Evolutionary conservation across 257 asterid species (phyloP), one percentile per base, ranked within the genome.

Genomic region (Oldenlandia corymbosa): DNA sequence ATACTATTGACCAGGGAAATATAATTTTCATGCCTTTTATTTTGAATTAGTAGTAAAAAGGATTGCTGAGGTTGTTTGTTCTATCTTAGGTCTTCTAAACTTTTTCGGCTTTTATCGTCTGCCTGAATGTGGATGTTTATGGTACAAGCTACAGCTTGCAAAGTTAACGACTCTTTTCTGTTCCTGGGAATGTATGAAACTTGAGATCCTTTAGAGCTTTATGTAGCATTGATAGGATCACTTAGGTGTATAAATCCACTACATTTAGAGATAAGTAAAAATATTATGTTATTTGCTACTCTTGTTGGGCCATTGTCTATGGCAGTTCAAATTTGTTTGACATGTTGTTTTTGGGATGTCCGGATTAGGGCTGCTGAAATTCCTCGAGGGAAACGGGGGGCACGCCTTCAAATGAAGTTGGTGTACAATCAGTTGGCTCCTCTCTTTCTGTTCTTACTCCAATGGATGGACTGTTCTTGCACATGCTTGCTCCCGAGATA

Each of bases 401-500:
- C 84, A 13, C 84, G 80, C 26, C 76, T 90, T 62, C 97, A 84
- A 52, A 90, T 90, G 97, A 88, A 88, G 63, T 62, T 90, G 79
- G 93, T 83, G 58, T 85, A 79, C 82, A 88, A 79, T 76, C 82
- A 81, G 55, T 49, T 90, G 27, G 79, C 96, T 23, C 92, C 96
- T 34, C 53, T 88, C 54, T 61, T 82, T 65, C 84, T 84, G 65
- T 81, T 76, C 73, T 72, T 88, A 51, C 93, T 88, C 34, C 90
- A 74, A 28, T 90, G 96, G 96, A 70, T 90, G 49, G 89, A 90
- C 72, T 78, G 93, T 63, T 90, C 97, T 16, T 84, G 88, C 80
- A 11, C 82, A 30, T 85, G 81, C 67, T 67, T 85, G 37, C 78
- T 73, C 55, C 90, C 96, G 1, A 73, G 82, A 68, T 81, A 81